phyloP scores from a whole-genome alignment of 2,329 filamentous ascomycete genomes.

The Colletotrichum sp. region DNA sequence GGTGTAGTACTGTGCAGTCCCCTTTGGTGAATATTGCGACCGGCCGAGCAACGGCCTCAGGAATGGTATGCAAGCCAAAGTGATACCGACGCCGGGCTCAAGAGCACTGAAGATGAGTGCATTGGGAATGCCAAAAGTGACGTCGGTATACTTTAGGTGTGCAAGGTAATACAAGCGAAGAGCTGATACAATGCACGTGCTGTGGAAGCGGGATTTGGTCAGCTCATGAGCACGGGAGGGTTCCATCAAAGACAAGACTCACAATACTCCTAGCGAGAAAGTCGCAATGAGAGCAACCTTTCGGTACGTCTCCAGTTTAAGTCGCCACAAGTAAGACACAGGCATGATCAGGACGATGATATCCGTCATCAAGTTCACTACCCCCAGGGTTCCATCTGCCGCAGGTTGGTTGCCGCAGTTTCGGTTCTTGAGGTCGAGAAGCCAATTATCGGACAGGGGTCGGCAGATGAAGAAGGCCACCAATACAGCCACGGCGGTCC shows the following conservation, averaged over 20 bases:
- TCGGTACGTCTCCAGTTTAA: conserved; percentile 31
- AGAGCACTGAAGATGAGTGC: conserved; percentile 40
- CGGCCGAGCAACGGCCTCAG: conserved; percentile 41
- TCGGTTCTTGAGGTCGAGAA: conserved; percentile 19
- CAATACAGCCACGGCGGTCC: conserved; percentile 32
- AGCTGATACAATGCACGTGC: conserved; percentile 38
- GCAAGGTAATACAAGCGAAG: conserved; percentile 38
- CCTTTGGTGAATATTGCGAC: conserved; percentile 12
- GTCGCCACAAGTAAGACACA: conserved; percentile 28
- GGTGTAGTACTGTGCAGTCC: conserved; percentile 11
- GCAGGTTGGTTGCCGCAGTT: conserved; percentile 29
- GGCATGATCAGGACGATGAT: conserved; percentile 29
- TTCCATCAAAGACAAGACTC: conserved; percentile 15
- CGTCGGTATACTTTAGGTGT: conserved; percentile 33
- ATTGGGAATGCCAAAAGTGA: conserved; percentile 37
- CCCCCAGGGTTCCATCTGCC: conserved; percentile 33
- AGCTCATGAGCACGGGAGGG: background rate
- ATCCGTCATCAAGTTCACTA: conserved; percentile 28
- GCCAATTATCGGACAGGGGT: conserved; percentile 41
- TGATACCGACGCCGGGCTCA: conserved; percentile 43
- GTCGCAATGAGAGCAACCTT: conserved; percentile 33
- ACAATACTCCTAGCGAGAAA: conserved; percentile 39
- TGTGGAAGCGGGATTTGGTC: conserved; percentile 1
- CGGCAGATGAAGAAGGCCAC: conserved; percentile 38
- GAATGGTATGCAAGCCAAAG: conserved; percentile 43